Conservation (phyloP, 2,329 filamentous ascomycete genomes). For the Microsporum ferrugineum region DNA sequence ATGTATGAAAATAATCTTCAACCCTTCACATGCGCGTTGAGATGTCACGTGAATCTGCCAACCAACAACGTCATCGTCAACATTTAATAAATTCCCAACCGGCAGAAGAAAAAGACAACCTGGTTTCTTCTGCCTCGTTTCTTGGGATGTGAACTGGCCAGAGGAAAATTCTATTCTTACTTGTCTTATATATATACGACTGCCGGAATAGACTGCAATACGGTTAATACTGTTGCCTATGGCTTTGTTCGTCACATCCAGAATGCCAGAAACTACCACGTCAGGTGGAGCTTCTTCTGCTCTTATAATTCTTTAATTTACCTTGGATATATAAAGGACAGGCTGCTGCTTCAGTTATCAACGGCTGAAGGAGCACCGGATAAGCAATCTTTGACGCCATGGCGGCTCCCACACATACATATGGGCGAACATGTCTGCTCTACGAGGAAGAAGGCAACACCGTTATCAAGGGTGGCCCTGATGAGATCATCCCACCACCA, state of each 20-base stretch:
- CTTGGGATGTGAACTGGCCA: neutral
- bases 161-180: neutral
- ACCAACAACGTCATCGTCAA: conserved; percentile 1
- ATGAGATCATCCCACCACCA: conserved; percentile 37
- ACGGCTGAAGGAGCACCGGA: neutral
- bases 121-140: neutral
- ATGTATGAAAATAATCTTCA: neutral
- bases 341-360: neutral
- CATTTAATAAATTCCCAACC: neutral
- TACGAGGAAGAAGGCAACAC: conserved; percentile 23
- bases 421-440: conserved; percentile 47
- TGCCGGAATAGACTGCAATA: neutral
- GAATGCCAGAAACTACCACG: neutral
- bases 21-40: neutral
- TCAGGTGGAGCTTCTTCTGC: neutral
- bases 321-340: neutral
- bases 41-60: neutral
- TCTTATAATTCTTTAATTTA: neutral
- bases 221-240: neutral
- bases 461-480: conserved; percentile 19
- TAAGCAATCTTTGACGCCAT: conserved; percentile 17
- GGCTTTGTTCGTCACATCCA: neutral
- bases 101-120: neutral
- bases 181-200: no score
- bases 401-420: conserved; percentile 44